Conservation (phyloP, 768 basidiomycete species). For the Phlebiopsis gigantea region DNA sequence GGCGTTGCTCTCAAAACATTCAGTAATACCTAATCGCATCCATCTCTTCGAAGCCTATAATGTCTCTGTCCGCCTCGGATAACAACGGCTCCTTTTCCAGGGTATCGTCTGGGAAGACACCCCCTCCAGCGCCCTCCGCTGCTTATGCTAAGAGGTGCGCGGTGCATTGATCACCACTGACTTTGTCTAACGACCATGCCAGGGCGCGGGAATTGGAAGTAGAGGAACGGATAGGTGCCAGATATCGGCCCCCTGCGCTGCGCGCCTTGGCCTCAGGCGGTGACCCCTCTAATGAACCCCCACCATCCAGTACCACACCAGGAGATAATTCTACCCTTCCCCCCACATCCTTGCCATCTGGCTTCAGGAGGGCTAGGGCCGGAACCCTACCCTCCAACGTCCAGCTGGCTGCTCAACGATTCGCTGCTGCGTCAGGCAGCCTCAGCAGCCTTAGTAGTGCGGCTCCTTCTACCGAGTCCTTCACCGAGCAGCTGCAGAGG, state of each 20-base stretch:
- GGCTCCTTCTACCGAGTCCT: constrained; percentile 42
- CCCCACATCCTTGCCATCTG: constrained; percentile 74
- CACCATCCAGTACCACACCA: constrained; percentile 51
- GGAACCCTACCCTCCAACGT: constrained; percentile 97
- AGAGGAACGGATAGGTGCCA: constrained; percentile 59
- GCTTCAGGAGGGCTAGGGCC: constrained; percentile 92
- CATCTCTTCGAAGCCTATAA: constrained; percentile 62
- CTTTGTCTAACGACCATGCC: constrained; percentile 9
- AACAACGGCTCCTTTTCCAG: constrained; percentile 77
- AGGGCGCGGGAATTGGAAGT: constrained; percentile 86
- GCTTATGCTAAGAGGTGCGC: constrained; percentile 81
- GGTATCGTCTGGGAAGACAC: constrained; percentile 82
- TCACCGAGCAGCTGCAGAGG: constrained; percentile 36
- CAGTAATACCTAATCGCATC: constrained; percentile 81
- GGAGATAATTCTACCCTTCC: constrained; percentile 56
- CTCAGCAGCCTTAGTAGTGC: constrained; percentile 45
- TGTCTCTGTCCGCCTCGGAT: constrained; percentile 88
- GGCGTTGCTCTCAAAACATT: constrained; percentile 26
- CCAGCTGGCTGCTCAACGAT: constrained; percentile 79
- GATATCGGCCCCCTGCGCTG: constrained; percentile 81
- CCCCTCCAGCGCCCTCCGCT: constrained; percentile 85
- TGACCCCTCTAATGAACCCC: constrained; percentile 66
- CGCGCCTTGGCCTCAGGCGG: constrained; percentile 60
- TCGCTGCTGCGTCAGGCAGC: constrained; percentile 55
- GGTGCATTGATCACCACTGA: constrained; percentile 13